phyloP scores from a whole-genome alignment of 805 yeast species.

The Metschnikowia lunata region DNA sequence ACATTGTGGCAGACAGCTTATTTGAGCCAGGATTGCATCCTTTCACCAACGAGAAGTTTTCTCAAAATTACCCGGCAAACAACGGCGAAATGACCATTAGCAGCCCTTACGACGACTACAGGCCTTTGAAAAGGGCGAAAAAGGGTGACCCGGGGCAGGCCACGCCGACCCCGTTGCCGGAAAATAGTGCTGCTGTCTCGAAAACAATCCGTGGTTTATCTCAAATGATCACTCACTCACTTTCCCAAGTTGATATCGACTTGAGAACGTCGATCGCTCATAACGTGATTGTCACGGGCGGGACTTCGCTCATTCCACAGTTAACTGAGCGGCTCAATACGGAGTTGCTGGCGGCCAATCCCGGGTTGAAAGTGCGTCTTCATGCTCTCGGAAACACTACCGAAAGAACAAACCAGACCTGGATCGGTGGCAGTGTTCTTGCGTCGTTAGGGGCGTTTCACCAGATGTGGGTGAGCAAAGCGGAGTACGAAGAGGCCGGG shows the following conservation, averaged over 20 bases:
- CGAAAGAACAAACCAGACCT: constrained; percentile 76
- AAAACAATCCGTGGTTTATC: constrained; percentile 47
- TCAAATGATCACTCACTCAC: constrained; percentile 53
- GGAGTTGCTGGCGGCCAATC: constrained; percentile 66
- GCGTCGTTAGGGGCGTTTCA: constrained; percentile 91
- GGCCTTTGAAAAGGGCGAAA: constrained; percentile 63
- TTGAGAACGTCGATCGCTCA: constrained; percentile 82
- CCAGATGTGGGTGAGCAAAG: constrained; percentile 87
- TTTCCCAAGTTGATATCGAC: constrained; percentile 68
- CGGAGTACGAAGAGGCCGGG: constrained; percentile 86
- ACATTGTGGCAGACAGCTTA: constrained; percentile 63
- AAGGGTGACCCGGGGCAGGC: constrained; percentile 37
- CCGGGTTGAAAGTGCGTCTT: constrained; percentile 80
- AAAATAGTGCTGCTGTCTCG: constrained; percentile 8
- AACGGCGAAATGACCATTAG: constrained; percentile 51
- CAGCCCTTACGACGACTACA: constrained; percentile 55
- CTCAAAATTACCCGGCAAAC: constrained; percentile 31
- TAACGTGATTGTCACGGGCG: constrained; percentile 84
- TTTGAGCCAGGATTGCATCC: constrained; percentile 56
- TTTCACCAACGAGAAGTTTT: constrained; percentile 20
- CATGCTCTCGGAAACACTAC: constrained; percentile 73
- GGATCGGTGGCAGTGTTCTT: constrained; percentile 91
- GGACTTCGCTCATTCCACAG: constrained; percentile 76
- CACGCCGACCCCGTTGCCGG: constrained; percentile 22
- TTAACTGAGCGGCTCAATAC: constrained; percentile 69